Base-by-base conservation (phyloP, 495 filamentous ascomycete genomes). In the Podospora fimiseda region DNA sequence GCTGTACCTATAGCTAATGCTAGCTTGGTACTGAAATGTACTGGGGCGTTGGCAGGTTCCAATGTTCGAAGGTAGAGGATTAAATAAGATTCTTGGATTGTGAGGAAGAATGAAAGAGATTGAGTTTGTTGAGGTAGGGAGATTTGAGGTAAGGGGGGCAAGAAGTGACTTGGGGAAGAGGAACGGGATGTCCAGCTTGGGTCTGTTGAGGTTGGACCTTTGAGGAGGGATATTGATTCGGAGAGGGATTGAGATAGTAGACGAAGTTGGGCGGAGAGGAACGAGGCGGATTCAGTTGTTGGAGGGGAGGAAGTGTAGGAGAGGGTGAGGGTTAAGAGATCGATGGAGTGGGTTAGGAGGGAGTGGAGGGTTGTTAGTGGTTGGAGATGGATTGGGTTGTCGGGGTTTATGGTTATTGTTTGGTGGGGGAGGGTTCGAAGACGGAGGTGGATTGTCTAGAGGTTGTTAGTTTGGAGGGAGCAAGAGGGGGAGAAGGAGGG, bases 61-160 rank as follows among this genome's bases (percentile, higher is more conserved):
- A 97, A 80, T 0, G 86, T 89, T 18, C 94, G 85, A 5, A 96
- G 70, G 57, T 85, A 80, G 7, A 94, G 80, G 1, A 92, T 78
- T 2, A 97, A 72, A 3, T 83, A 84, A 14, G 85, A 84, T 43
- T 96, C 89, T 37, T 81, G 79, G 46, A 97, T 81, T 21, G 78
- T 80, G 1, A 96, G 72, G 65, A 92, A 82, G 60, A 95, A 83
- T 4, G 83, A 83, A 1, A 94, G 53, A 0, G 70, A 55, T 76
- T 76, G 1, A 74, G 63, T 0, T 80, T 82, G 4, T 81, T 70
- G 0, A 64, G 65, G 22, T 65, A 70, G 13, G 57, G 74, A 69
- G n/a, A 63, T 58, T 58, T 48, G 43, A 51, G 11, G 42, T 1
- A 68, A 42, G 0, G 74, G 72, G 4, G 77, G 76, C 0, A 60